Percentiles rank a stretch among this genome's conserved stretches.
phyloP scores from a whole-genome alignment of 2,329 filamentous ascomycete species.

The Colletotrichum brevisporum region DNA sequence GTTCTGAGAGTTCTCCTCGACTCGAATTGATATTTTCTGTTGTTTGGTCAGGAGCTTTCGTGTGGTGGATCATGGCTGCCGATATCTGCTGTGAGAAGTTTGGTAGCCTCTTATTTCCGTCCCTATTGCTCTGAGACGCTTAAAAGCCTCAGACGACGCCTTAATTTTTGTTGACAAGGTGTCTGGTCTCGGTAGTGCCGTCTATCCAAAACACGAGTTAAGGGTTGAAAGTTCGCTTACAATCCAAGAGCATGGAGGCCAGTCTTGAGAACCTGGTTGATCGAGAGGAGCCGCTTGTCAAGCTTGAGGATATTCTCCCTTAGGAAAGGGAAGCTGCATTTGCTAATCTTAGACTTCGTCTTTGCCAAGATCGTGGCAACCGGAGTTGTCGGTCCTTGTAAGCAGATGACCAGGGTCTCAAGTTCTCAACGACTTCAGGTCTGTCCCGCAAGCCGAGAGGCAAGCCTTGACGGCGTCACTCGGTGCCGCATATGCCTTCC shows the following conservation, averaged over 20 bases:
- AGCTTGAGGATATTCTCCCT: neutral
- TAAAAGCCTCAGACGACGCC: neutral
- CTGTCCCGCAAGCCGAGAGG: neutral
- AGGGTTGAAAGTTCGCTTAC: neutral
- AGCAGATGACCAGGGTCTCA: fast-evolving
- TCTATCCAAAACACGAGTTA: neutral
- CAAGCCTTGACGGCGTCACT: neutral
- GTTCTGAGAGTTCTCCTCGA: neutral
- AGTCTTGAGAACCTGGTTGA: neutral
- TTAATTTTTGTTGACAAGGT: neutral
- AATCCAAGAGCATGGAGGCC: neutral
- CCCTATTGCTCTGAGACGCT: neutral
- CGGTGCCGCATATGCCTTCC: neutral
- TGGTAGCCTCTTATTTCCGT: neutral
- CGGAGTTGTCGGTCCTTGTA: neutral
- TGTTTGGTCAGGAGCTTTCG: neutral
- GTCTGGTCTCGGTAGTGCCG: neutral
- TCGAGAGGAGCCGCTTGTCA: neutral
- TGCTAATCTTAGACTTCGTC: neutral
- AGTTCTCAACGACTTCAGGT: neutral
- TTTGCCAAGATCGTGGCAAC: neutral
- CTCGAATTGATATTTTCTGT: neutral
- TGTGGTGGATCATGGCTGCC: neutral
- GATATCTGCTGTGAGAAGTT: neutral
- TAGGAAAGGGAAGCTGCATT: neutral